phyloP scores from a whole-genome alignment of 192 early-diverging fungal species.

The Entomortierella beljakovae region DNA sequence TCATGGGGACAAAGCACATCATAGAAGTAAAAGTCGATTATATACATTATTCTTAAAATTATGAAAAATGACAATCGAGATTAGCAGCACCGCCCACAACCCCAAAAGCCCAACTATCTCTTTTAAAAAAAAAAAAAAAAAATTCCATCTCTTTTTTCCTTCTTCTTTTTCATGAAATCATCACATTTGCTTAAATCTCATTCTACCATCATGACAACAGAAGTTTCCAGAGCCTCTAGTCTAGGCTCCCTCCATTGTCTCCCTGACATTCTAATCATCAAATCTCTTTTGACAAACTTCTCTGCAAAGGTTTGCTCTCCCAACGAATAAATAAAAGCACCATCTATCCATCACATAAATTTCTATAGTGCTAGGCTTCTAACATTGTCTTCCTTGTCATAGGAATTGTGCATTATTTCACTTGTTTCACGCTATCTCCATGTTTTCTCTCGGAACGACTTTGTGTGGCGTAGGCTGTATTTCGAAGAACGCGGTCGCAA shows the following conservation, averaged over 20 bases:
- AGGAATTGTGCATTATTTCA: constrained; percentile 20
- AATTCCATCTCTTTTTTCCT: background rate
- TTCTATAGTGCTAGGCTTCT: background rate
- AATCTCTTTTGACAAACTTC: constrained; percentile 11
- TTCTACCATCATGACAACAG: background rate
- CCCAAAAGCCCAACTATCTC: constrained; percentile 20
- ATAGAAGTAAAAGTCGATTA: background rate
- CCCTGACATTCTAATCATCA: constrained; percentile 21
- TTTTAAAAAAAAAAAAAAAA: background rate
- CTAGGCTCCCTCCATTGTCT: constrained; percentile 18
- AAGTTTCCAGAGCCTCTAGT: constrained; percentile 6
- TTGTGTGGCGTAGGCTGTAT: constrained; percentile 44
- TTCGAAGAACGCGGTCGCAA: constrained; percentile 20
- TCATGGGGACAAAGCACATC: constrained; percentile 34
- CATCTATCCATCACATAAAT: background rate
- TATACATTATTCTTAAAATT: background rate
- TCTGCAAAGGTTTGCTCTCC: constrained; percentile 8
- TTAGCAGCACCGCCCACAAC: background rate
- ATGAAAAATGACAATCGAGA: background rate
- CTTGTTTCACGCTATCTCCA: constrained; percentile 35
- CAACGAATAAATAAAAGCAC: too few species aligned
- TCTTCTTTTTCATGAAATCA: background rate
- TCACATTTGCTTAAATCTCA: background rate
- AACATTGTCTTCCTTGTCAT: background rate
- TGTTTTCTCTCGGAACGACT: constrained; percentile 53